Conservation (phyloP, 2,329 filamentous ascomycete species). For the Claviceps purpurea region DNA sequence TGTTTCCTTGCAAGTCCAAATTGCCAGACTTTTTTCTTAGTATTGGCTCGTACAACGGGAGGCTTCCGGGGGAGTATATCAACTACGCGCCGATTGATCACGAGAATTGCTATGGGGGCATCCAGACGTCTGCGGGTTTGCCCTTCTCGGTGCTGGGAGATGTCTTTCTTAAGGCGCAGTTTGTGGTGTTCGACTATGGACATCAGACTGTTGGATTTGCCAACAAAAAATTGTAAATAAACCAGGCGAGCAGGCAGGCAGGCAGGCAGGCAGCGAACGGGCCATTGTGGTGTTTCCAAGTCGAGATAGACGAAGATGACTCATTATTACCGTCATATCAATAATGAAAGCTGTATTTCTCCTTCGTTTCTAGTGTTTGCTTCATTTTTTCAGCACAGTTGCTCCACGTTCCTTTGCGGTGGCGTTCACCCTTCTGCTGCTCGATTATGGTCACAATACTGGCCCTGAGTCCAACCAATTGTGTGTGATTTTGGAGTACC, state of each 20-base stretch:
- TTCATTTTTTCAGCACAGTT: no score
- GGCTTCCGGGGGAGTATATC: conserved; percentile 23
- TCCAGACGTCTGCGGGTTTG: conserved; percentile 23
- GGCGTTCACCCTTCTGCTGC: no score
- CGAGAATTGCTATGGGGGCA: conserved; percentile 22
- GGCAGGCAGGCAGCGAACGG: conserved; percentile 35
- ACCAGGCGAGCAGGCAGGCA: background rate
- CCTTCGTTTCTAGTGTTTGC: no score
- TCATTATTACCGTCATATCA: no score
- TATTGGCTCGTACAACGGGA: conserved; percentile 20
- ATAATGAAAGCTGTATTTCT: no score
- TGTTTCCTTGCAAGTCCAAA: conserved; percentile 40
- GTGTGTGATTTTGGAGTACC: no score
- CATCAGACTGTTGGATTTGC: conserved; percentile 23
- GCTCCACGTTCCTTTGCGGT: no score
- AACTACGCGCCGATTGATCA: conserved; percentile 20
- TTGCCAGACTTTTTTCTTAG: conserved; percentile 31
- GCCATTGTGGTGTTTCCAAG: no score
- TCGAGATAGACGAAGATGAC: no score
- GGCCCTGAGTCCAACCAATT: no score
- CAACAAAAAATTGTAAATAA: conserved; percentile 17
- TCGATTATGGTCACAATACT: no score
- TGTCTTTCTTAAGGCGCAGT: conserved; percentile 30
- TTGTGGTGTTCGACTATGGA: conserved; percentile 27
- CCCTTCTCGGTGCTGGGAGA: conserved; percentile 27